Percentiles rank a stretch among this genome's conserved stretches.
Evolutionary conservation across 2,329 filamentous ascomycete species (phyloP).

Genomic region (Pyricularia pennisetigena): DNA sequence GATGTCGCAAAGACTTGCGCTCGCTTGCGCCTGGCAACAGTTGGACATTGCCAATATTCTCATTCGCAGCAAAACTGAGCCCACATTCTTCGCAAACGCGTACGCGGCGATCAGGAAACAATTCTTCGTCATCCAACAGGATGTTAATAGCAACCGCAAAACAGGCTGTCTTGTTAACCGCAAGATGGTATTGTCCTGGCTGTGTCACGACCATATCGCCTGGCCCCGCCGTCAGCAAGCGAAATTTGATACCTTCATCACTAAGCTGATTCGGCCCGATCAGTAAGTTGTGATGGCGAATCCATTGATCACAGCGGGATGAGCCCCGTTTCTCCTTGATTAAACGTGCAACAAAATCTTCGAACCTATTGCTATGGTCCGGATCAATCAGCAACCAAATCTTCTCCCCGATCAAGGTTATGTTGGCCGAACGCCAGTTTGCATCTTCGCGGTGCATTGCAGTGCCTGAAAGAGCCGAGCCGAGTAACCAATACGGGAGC

Average conservation of each 20-base stretch:
- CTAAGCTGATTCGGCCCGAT: background rate
- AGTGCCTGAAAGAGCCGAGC: background rate
- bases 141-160: background rate
- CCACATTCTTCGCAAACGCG: background rate
- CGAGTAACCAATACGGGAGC: background rate
- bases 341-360: background rate
- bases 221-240: background rate
- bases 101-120: background rate
- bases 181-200: background rate
- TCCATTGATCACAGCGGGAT: background rate
- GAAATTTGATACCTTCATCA: background rate
- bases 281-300: background rate
- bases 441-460: background rate
- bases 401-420: background rate
- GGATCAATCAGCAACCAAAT: background rate
- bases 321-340: background rate
- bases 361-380: background rate
- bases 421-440: background rate
- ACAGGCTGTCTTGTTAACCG: background rate
- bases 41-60: background rate
- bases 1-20: too few species aligned
- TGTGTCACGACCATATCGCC: background rate
- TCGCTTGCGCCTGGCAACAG: background rate
- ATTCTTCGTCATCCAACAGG: background rate
- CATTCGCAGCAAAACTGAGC: background rate